Percentiles rank a stretch among this genome's conserved stretches.
Evolutionary conservation across 2,329 filamentous ascomycete species (phyloP).

Genomic region (Onygena corvina): DNA sequence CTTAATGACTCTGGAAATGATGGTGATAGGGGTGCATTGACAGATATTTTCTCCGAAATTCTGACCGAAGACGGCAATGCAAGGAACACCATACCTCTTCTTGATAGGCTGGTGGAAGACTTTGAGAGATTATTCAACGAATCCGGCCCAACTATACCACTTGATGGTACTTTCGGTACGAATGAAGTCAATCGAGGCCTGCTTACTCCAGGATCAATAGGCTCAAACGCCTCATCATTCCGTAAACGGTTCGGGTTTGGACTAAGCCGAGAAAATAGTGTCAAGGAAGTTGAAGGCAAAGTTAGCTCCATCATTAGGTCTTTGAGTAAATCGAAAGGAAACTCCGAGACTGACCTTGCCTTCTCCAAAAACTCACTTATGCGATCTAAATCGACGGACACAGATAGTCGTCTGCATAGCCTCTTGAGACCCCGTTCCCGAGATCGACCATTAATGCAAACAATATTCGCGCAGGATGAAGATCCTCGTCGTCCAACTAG

Average conservation of each 20-base stretch:
- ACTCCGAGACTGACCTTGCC: constrained; percentile 49
- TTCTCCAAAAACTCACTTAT: constrained; percentile 55
- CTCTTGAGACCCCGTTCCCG: constrained; percentile 44
- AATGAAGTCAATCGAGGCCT: constrained; percentile 51
- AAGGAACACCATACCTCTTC: constrained; percentile 71
- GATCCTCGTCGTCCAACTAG: constrained; percentile 34
- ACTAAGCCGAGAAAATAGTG: constrained; percentile 67
- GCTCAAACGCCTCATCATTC: constrained; percentile 76
- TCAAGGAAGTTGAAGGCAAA: constrained; percentile 54
- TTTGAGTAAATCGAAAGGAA: constrained; percentile 67
- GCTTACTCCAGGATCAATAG: constrained; percentile 60
- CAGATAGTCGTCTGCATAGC: constrained; percentile 40
- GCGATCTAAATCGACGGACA: constrained; percentile 68
- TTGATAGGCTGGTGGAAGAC: constrained; percentile 82
- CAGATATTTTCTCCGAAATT: constrained; percentile 77
- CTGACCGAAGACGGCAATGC: constrained; percentile 66
- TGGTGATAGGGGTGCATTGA: constrained; percentile 76
- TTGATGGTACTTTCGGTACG: constrained; percentile 28
- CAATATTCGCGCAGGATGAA: constrained; percentile 39
- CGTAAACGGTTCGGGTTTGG: constrained; percentile 74
- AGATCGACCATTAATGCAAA: constrained; percentile 40
- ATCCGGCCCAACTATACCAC: constrained; percentile 35
- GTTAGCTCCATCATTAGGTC: constrained; percentile 72
- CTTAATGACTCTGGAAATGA: constrained; percentile 85
- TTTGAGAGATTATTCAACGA: constrained; percentile 80